phyloP scores from a whole-genome alignment of 2,329 filamentous ascomycete species.

The Colletotrichum destructivum region DNA sequence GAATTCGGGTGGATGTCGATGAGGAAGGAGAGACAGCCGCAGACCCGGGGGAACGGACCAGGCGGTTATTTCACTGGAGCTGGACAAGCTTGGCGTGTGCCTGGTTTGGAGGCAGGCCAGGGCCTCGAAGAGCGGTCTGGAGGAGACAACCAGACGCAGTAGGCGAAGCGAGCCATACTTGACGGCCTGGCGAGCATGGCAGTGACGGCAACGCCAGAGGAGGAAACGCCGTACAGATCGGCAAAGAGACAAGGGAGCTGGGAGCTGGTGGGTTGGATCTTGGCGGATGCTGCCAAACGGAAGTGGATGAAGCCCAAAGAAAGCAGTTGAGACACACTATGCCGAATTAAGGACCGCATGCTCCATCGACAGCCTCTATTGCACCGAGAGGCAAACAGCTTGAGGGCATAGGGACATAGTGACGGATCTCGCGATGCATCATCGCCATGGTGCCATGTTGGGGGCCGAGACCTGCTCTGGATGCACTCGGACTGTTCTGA shows the following conservation, averaged over 20 bases:
- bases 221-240: not conserved
- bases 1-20: constrained; percentile 16
- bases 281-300: not conserved
- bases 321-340: not conserved
- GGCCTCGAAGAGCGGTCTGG: constrained; percentile 21
- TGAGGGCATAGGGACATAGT: not conserved
- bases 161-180: constrained; percentile 34
- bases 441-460: not conserved
- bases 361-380: not conserved
- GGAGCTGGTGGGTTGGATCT: not conserved
- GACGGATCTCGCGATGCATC: not conserved
- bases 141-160: constrained; percentile 9
- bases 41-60: constrained; percentile 17
- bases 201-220: not conserved
- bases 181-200: constrained; percentile 6
- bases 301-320: not conserved
- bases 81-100: not conserved
- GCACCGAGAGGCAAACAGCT: not conserved
- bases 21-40: not conserved
- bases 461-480: not conserved
- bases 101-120: not conserved
- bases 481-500: not conserved
- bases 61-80: constrained; percentile 26
- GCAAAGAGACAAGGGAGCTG: not conserved
- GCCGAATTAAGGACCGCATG: not conserved